Evolutionary conservation across 2,329 filamentous ascomycete species (phyloP).

Genomic region (Aspergillus sp.): DNA sequence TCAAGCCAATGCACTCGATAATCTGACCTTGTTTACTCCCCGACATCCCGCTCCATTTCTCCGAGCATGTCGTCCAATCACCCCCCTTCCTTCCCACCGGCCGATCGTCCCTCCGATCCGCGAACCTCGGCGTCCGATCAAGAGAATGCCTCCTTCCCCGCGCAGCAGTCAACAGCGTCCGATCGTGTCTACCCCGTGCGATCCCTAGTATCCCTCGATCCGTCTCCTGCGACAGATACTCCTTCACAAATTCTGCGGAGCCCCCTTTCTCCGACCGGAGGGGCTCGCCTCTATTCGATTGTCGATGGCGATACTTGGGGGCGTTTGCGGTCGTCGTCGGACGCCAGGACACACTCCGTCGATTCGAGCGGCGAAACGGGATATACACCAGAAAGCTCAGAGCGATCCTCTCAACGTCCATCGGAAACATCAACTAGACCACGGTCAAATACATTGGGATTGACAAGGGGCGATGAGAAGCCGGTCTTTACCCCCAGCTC

Average conservation of each 20-base stretch:
- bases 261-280: constrained; percentile 25
- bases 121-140: not conserved
- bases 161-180: constrained; percentile 27
- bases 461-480: not conserved
- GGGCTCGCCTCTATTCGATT: constrained; percentile 32
- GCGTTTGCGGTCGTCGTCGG: constrained; percentile 23
- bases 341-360: not conserved
- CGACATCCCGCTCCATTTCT: not conserved
- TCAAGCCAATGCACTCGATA: not conserved
- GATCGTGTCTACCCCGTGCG: constrained; percentile 81
- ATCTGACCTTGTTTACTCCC: not conserved
- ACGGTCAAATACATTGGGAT: not conserved
- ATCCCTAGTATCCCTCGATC: constrained; percentile 75
- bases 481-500: not conserved
- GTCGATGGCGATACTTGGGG: constrained; percentile 35
- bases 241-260: constrained; percentile 18
- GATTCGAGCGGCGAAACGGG: not conserved
- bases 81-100: not conserved
- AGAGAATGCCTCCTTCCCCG: not conserved
- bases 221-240: constrained; percentile 46
- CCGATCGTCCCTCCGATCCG: not conserved
- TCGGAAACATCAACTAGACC: not conserved
- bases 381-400: not conserved
- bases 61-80: constrained; percentile 5
- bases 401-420: constrained; percentile 4